A percentile compares a stretch with the other conserved stretches of the same genome.
Evolutionary conservation across 2,329 filamentous ascomycete genomes (phyloP).

Genomic region (Arthrobotrys pseudoclavata): DNA sequence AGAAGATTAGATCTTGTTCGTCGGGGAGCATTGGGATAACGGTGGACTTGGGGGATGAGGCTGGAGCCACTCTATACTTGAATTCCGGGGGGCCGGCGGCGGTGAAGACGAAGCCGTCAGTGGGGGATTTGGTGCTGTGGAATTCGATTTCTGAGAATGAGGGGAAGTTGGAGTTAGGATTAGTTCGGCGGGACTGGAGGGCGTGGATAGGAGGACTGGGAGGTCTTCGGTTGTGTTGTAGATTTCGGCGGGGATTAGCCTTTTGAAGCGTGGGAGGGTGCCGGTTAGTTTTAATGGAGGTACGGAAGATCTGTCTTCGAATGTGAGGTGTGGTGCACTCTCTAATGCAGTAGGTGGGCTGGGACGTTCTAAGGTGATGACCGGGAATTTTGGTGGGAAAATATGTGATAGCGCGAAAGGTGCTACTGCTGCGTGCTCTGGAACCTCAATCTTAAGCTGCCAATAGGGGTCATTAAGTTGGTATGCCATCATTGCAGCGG

Average conservation of each 20-base stretch:
- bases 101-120: constrained; percentile 9
- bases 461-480: constrained; percentile 27
- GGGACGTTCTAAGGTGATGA: not conserved
- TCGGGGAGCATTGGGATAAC: constrained; percentile 3
- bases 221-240: constrained; percentile 11
- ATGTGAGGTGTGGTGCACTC: constrained; percentile 28
- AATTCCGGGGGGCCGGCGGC: constrained; percentile 19
- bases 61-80: constrained; percentile 22
- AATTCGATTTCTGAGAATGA: constrained; percentile 14
- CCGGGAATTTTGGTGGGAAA: constrained; percentile 7
- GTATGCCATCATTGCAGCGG: constrained; percentile 23
- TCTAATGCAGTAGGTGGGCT: not conserved
- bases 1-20: constrained; percentile 59
- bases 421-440: not conserved
- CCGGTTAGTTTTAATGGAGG: constrained; percentile 8
- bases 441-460: constrained; percentile 17
- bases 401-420: constrained; percentile 26
- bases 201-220: constrained; percentile 16
- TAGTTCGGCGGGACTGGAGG: constrained; percentile 17
- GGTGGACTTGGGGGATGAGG: constrained; percentile 24
- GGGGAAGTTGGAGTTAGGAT: constrained; percentile 9
- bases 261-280: constrained; percentile 8
- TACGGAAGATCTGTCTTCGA: constrained; percentile 2
- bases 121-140: not conserved
- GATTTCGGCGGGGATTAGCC: constrained; percentile 15